Conservation (phyloP, 2,329 filamentous ascomycete species). For the Aspergillus sp. region DNA sequence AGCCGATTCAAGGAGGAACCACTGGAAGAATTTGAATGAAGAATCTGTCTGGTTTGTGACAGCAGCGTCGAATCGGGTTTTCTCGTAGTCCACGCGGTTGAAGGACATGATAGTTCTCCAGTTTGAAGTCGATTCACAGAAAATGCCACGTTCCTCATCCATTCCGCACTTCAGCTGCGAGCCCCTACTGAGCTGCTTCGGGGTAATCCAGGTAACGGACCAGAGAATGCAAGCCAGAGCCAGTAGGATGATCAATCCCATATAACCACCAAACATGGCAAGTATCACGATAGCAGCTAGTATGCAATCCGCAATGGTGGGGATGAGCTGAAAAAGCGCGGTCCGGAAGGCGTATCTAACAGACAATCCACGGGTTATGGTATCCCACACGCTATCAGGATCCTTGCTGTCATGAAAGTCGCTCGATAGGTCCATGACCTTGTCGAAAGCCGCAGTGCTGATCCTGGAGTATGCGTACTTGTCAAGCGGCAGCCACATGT, state of each 20-base stretch:
- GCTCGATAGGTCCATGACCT: slow-evolving; percentile 60
- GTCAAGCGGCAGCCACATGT: slow-evolving; percentile 47
- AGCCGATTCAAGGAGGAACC: slow-evolving; percentile 26
- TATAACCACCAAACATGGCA: slow-evolving; percentile 53
- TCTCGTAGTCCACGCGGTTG: slow-evolving; percentile 48
- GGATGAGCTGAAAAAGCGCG: slow-evolving; percentile 50
- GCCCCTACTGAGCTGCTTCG: slow-evolving; percentile 31
- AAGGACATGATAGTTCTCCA: slow-evolving; percentile 53
- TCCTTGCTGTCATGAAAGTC: slow-evolving; percentile 60
- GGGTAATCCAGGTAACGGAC: slow-evolving; percentile 33
- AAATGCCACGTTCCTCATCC: slow-evolving; percentile 43
- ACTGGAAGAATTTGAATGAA: slow-evolving; percentile 26
- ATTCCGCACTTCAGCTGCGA: slow-evolving; percentile 32
- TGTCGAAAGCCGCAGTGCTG: slow-evolving; percentile 53
- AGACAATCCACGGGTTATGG: slow-evolving; percentile 54
- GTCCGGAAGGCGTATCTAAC: slow-evolving; percentile 52
- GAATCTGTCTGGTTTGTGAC: slow-evolving; percentile 30
- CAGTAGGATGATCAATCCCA: slow-evolving; percentile 42
- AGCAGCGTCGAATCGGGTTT: slow-evolving; percentile 37
- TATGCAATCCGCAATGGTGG: slow-evolving; percentile 53
- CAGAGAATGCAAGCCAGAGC: slow-evolving; percentile 45
- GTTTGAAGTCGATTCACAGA: slow-evolving; percentile 51
- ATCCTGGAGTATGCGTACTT: slow-evolving; percentile 51
- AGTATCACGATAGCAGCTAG: slow-evolving; percentile 54
- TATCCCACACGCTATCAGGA: slow-evolving; percentile 55